These are phyloP conservation scores for Diphasiastrum complanatum DNA, from an alignment of 83 land plant species.

Conservation along the genomic window DNA sequence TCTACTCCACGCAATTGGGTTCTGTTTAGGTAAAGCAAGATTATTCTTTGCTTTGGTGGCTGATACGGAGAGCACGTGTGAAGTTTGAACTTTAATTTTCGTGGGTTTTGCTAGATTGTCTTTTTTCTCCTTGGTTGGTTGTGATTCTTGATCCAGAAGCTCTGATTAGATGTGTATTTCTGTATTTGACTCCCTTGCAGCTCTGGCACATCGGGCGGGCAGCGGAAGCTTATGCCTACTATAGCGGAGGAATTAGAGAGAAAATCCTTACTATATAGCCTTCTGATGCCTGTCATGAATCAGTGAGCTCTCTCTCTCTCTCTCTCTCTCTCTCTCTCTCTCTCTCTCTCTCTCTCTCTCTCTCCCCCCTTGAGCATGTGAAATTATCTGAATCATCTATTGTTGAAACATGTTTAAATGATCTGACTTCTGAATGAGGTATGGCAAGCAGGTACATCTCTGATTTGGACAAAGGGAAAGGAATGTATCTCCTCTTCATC, in stretches of 20 bases:
- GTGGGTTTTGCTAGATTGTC: background rate
- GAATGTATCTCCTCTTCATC: constrained; percentile 61
- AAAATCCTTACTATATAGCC: background rate
- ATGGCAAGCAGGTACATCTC: constrained; percentile 57
- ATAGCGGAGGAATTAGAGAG: background rate
- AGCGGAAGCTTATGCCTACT: constrained; percentile 1
- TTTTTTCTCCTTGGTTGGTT: background rate
- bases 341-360: too few species aligned
- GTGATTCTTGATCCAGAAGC: too few species aligned
- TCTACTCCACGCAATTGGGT: background rate
- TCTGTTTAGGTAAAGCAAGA: background rate
- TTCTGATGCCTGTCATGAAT: background rate
- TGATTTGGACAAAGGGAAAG: constrained; percentile 73
- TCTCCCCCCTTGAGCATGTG: too few species aligned
- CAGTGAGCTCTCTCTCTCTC: too few species aligned
- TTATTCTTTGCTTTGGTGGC: too few species aligned
- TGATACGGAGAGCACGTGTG: too few species aligned
- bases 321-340: too few species aligned
- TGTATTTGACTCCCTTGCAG: background rate
- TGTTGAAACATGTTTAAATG: too few species aligned
- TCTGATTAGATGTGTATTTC: background rate
- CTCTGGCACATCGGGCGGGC: constrained; percentile 17
- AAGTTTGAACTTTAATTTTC: too few species aligned
- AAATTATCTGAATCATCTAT: too few species aligned
- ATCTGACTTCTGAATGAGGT: too few species aligned